phyloP scores from a whole-genome alignment of 2,329 filamentous ascomycete genomes.

The Zasmidium citrigriseum region DNA sequence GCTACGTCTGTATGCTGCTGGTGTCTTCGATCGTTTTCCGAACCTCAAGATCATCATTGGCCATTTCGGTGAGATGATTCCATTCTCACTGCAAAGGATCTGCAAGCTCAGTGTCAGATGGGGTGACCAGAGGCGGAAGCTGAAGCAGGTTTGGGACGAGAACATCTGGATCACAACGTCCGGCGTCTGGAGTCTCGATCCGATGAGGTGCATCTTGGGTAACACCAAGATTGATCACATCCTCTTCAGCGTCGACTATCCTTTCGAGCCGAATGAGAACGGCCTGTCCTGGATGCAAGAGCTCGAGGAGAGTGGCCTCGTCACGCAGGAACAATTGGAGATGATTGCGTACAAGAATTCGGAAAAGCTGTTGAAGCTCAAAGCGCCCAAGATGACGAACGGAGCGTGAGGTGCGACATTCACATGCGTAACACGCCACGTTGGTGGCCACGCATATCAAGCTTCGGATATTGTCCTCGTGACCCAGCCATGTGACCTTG shows the following conservation, averaged over 20 bases:
- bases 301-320: constrained; percentile 52
- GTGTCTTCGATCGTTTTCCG: constrained; percentile 58
- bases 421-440: constrained; percentile 1
- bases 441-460: neutral
- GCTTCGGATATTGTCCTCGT: neutral
- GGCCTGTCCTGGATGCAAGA: constrained; percentile 54
- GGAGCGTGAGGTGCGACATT: constrained; percentile 2
- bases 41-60: constrained; percentile 57
- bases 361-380: constrained; percentile 46
- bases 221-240: constrained; percentile 49
- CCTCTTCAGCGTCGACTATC: constrained; percentile 62
- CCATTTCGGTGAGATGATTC: constrained; percentile 60
- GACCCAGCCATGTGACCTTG: constrained; percentile 4
- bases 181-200: constrained; percentile 56
- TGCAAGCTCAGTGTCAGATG: constrained; percentile 31
- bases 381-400: constrained; percentile 24
- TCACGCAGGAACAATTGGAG: constrained; percentile 52
- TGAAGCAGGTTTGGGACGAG: constrained; percentile 45
- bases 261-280: constrained; percentile 54
- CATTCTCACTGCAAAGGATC: constrained; percentile 57
- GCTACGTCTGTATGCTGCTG: constrained; percentile 52
- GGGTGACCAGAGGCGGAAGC: constrained; percentile 39
- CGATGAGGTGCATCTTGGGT: constrained; percentile 46
- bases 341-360: constrained; percentile 55
- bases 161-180: constrained; percentile 64